Percentiles rank a stretch among this genome's conserved stretches.
Evolutionary conservation across 768 basidiomycete genomes (phyloP).

Genomic region (Rhodocollybia butyracea): DNA sequence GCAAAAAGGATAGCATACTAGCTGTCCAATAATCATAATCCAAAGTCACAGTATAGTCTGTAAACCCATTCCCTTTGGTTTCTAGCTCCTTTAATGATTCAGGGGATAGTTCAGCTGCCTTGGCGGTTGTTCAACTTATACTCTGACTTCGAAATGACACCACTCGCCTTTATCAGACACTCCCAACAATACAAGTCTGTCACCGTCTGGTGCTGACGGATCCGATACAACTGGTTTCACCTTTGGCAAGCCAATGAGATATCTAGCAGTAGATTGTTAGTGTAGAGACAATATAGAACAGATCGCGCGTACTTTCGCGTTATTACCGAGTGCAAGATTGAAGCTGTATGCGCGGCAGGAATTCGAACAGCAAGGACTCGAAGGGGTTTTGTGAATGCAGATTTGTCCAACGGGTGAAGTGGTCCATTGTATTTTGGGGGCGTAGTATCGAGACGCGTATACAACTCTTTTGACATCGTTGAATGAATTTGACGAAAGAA

Average conservation of each 20-base stretch:
- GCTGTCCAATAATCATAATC: constrained; percentile 89
- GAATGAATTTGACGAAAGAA: background rate
- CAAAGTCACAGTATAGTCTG: constrained; percentile 58
- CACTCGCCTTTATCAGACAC: constrained; percentile 54
- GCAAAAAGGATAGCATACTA: constrained; percentile 38
- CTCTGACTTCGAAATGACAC: constrained; percentile 1
- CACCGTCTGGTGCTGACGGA: constrained; percentile 39
- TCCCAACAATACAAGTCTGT: constrained; percentile 66
- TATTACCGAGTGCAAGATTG: constrained; percentile 52
- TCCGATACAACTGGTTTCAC: constrained; percentile 56
- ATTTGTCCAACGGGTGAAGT: constrained; percentile 52
- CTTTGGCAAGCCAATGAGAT: constrained; percentile 67
- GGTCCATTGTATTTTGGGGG: constrained; percentile 52
- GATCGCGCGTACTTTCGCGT: constrained; percentile 49
- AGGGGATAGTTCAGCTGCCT: constrained; percentile 66
- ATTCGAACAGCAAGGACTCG: constrained; percentile 68
- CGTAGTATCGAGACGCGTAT: constrained; percentile 17
- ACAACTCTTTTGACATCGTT: constrained; percentile 1
- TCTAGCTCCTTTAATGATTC: constrained; percentile 55
- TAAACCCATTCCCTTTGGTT: constrained; percentile 52
- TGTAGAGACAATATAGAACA: background rate
- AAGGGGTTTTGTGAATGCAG: constrained; percentile 61
- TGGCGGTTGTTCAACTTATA: constrained; percentile 25
- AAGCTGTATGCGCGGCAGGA: constrained; percentile 50
- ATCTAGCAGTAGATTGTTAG: constrained; percentile 32